phyloP scores from a whole-genome alignment of 116 monocot genomes.

The Iris pallida region DNA sequence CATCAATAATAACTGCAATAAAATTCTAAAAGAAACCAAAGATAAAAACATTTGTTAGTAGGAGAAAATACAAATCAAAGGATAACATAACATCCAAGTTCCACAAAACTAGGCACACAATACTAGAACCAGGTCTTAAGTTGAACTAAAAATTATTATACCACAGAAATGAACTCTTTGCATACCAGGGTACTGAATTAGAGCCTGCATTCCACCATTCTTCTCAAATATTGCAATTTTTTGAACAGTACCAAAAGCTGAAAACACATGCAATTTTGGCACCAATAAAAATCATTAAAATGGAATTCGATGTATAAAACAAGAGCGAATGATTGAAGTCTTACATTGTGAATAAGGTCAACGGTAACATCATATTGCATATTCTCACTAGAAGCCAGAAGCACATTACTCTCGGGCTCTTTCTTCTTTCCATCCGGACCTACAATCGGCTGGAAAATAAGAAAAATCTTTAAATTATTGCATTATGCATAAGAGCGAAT shows the following conservation, averaged over 20 bases:
- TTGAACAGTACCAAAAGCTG: conserved; percentile 63
- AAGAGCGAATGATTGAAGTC: neutral
- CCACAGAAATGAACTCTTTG: neutral
- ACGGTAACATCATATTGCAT: conserved; percentile 92
- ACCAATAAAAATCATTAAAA: neutral
- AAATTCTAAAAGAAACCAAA: no score
- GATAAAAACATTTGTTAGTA: no score
- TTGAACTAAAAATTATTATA: no score
- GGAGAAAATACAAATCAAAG: no score
- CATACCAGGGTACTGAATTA: conserved; percentile 61
- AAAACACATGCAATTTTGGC: conserved; percentile 49
- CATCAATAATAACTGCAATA: no score
- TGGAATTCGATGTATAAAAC: neutral
- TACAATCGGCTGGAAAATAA: conserved; percentile 2
- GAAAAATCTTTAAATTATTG: no score
- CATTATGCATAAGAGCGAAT: no score
- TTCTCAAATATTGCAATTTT: conserved; percentile 83
- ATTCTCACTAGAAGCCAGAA: conserved; percentile 88
- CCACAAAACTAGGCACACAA: no score
- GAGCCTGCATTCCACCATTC: conserved; percentile 61
- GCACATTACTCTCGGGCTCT: conserved; percentile 94
- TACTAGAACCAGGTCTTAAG: no score
- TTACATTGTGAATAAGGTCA: conserved; percentile 86
- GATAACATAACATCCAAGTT: no score
- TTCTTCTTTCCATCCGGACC: conserved; percentile 78